Evolutionary conservation across 768 basidiomycete genomes (phyloP).

Genomic region (Tulasnella sp.): DNA sequence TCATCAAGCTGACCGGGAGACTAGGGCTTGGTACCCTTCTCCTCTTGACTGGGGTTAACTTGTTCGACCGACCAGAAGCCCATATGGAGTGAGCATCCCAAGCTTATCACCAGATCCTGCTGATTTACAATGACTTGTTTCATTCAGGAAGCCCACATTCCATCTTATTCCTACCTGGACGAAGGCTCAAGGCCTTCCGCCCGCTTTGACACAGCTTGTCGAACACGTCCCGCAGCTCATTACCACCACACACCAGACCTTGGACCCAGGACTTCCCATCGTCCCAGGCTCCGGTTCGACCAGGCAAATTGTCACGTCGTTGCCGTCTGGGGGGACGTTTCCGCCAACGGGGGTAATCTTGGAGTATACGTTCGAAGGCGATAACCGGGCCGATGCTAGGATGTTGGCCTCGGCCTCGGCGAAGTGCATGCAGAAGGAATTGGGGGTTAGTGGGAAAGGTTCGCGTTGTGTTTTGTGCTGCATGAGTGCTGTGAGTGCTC

Average conservation of each 20-base stretch:
- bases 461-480: neutral
- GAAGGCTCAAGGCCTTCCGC: conserved; percentile 32
- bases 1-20: too few relatives aligned
- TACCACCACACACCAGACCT: conserved; percentile 19
- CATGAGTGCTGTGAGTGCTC: too few relatives aligned
- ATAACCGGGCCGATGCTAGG: conserved; percentile 62
- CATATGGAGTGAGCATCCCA: conserved; percentile 53
- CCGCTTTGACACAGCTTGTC: conserved; percentile 29
- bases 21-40: too few relatives aligned
- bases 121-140: neutral
- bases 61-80: conserved; percentile 55
- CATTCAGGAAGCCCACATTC: conserved; percentile 56
- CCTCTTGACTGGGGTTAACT: conserved; percentile 64
- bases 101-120: neutral
- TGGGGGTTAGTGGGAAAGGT: conserved; percentile 20
- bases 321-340: conserved; percentile 45
- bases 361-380: conserved; percentile 72
- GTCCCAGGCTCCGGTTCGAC: conserved; percentile 71
- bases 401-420: conserved; percentile 43
- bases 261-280: conserved; percentile 40
- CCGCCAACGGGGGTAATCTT: conserved; percentile 46
- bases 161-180: conserved; percentile 37
- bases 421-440: conserved; percentile 34
- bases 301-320: conserved; percentile 46
- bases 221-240: conserved; percentile 28